Percentiles rank a stretch among this genome's conserved stretches.
These are phyloP conservation scores for Oehlia diaphana DNA, from an alignment of 192 early-diverging fungal species.

Conservation along the genomic window DNA sequence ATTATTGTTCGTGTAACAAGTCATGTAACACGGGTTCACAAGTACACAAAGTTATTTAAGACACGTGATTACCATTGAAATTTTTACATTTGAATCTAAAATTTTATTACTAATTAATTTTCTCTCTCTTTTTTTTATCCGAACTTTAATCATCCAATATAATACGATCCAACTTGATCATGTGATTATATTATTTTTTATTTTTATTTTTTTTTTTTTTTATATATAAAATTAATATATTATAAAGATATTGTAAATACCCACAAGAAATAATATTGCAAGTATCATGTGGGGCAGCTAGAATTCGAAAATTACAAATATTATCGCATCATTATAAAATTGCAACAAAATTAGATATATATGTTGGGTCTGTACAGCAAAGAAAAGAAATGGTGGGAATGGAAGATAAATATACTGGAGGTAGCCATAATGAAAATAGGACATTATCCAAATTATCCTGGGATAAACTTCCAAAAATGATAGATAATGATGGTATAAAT, in stretches of 20 bases:
- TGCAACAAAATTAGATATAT: conserved; percentile 69
- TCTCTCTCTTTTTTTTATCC: too few relatives aligned
- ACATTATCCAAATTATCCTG: conserved; percentile 18
- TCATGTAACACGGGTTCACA: neutral
- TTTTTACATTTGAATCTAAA: too few relatives aligned
- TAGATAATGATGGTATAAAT: conserved; percentile 19
- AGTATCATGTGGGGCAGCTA: conserved; percentile 52
- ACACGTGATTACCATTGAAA: neutral
- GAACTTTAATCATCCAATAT: too few relatives aligned
- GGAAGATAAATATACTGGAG: conserved; percentile 3
- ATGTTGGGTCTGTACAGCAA: conserved; percentile 49
- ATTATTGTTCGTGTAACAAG: neutral
- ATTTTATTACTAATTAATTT: too few relatives aligned
- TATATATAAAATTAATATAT: too few relatives aligned
- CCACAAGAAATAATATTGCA: conserved; percentile 70
- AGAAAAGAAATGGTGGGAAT: conserved; percentile 19
- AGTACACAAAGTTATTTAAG: too few relatives aligned
- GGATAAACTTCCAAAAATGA: conserved; percentile 24
- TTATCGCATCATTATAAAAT: conserved; percentile 82
- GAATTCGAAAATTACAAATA: conserved; percentile 67
- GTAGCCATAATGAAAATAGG: neutral
- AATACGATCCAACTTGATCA: neutral
- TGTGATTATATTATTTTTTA: neutral
- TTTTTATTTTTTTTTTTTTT: too few relatives aligned
- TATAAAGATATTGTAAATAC: conserved; percentile 62